Evolutionary conservation across 2,329 filamentous ascomycete species (phyloP).

Genomic region (Phaeosphaeriaceae sp.): DNA sequence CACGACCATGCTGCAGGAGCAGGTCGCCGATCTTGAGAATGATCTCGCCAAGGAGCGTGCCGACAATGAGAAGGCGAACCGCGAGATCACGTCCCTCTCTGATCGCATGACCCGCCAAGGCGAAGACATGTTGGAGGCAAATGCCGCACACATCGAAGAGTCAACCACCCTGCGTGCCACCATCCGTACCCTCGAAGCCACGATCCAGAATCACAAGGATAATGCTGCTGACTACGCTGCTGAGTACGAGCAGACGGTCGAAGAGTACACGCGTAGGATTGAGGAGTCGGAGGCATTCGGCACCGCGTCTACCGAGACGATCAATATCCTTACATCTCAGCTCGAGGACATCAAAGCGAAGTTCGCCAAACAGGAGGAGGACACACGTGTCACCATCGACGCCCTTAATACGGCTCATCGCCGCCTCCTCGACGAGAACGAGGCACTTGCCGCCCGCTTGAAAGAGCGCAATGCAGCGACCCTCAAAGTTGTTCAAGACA

Average conservation of each 20-base stretch:
- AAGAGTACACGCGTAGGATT: constrained; percentile 38
- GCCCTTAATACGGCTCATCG: constrained; percentile 36
- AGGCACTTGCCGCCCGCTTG: constrained; percentile 33
- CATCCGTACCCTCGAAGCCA: constrained; percentile 48
- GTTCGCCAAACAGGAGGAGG: constrained; percentile 36
- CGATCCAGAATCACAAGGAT: constrained; percentile 46
- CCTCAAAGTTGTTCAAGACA: constrained; percentile 39
- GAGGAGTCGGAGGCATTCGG: constrained; percentile 45
- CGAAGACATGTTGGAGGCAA: constrained; percentile 40
- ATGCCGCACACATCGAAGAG: constrained; percentile 34
- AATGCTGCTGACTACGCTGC: constrained; percentile 27
- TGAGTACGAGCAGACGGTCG: constrained; percentile 35
- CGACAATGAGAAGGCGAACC: constrained; percentile 35
- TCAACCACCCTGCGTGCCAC: constrained; percentile 46
- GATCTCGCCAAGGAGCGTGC: constrained; percentile 25
- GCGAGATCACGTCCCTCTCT: constrained; percentile 38
- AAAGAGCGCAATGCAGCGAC: constrained; percentile 39
- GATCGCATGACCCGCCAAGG: constrained; percentile 39
- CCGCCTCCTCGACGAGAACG: constrained; percentile 38
- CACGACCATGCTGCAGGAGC: constrained; percentile 31
- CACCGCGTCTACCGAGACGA: constrained; percentile 40
- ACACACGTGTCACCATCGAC: constrained; percentile 42
- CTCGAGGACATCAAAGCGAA: constrained; percentile 43
- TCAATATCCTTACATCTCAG: constrained; percentile 40
- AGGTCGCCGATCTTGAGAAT: constrained; percentile 29